Percentiles rank a stretch among this genome's conserved stretches.
These are phyloP conservation scores for Zea luxurians DNA, from an alignment of 176 grass and related monocot genomes.

Conservation along the genomic window DNA sequence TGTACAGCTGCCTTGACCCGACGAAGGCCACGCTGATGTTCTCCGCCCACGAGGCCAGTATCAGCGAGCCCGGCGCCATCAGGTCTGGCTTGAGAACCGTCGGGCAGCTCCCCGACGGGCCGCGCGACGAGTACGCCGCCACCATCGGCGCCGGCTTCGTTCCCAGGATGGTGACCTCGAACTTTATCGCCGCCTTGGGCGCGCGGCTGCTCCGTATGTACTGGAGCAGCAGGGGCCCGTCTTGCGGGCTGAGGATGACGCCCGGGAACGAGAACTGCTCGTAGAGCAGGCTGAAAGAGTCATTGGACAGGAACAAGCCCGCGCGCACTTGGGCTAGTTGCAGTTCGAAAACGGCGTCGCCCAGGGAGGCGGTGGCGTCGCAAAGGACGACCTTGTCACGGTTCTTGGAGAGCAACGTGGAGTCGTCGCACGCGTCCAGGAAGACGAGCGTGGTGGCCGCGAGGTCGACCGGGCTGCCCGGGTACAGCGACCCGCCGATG, in stretches of 20 bases:
- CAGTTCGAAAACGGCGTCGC: background rate
- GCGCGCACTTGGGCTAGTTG: slow-evolving; percentile 36
- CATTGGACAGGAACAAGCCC: slow-evolving; percentile 55
- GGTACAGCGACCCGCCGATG: slow-evolving; percentile 57
- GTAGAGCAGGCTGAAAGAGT: slow-evolving; percentile 21
- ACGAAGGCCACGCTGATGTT: slow-evolving; percentile 43
- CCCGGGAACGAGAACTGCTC: slow-evolving; percentile 59
- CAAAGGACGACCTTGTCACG: slow-evolving; percentile 60
- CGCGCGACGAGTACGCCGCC: slow-evolving; percentile 66
- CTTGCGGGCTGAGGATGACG: slow-evolving; percentile 50
- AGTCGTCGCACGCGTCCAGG: slow-evolving; percentile 54
- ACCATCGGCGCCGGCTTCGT: slow-evolving; percentile 47
- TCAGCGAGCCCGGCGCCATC: slow-evolving; percentile 62
- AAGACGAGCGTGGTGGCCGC: slow-evolving; percentile 39
- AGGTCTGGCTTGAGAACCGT: slow-evolving; percentile 74
- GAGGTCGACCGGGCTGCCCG: slow-evolving; percentile 30
- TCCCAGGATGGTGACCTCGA: slow-evolving; percentile 49
- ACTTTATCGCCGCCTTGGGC: slow-evolving; percentile 52
- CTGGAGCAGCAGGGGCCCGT: slow-evolving; percentile 37
- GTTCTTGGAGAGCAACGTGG: slow-evolving; percentile 32
- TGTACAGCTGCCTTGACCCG: slow-evolving; percentile 40
- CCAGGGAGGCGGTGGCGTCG: slow-evolving; percentile 36
- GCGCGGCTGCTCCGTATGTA: slow-evolving; percentile 48
- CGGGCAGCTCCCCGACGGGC: slow-evolving; percentile 61
- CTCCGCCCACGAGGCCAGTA: slow-evolving; percentile 67